Evolutionary conservation across 2,329 filamentous ascomycete genomes (phyloP), one percentile per base, ranked within the genome.

Genomic region (Lecanoromycetidae sp.): DNA sequence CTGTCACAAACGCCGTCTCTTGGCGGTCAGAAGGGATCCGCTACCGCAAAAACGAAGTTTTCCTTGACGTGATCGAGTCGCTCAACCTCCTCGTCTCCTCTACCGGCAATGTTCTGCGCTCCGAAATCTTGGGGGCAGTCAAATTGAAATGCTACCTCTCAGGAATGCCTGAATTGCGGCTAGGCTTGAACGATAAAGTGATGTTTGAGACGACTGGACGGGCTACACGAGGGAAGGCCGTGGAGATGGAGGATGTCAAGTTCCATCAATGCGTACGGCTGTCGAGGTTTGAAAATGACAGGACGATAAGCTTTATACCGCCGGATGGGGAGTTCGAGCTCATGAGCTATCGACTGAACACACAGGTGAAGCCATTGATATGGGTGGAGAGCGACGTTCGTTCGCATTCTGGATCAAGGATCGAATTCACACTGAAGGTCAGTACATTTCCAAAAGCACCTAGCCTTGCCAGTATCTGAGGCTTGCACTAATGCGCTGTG

Each of bases 131-230:
- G 20, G 91, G 91, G 46, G 88, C 91, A 35, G 82, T 98, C 66
- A 98, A 98, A 71, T 95, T 98, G 91, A 98, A 98, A 70, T 98
- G 91, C 69, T 98, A 98, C 63, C 75, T 98, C 13, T 94, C 87
- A 38, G 91, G 91, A 49, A 98, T 98, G 91, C 91, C 91, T 9
- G 91, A 98, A 68, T 68, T 98, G 60, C 82, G 91, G 23, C 68
- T 98, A 42, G 91, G 91, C 4, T 70, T 98, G 61, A 98, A 98
- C 70, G 91, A 98, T 72, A 98, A 98, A 69, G 91, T 87, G 65
- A 98, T 98, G 91, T 98, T 98, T 61, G 91, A 98, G 69, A 94
- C 87, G 3, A 98, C 91, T 0, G 91, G 91, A 23, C 77, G 91
- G 52, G 87, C 90, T 13, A 96, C 90, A 33, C 74, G 91, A 59